These are phyloP conservation scores for Dichotomocladium elegans DNA, from an alignment of 371 early-diverging fungal genomes.

Conservation along the genomic window DNA sequence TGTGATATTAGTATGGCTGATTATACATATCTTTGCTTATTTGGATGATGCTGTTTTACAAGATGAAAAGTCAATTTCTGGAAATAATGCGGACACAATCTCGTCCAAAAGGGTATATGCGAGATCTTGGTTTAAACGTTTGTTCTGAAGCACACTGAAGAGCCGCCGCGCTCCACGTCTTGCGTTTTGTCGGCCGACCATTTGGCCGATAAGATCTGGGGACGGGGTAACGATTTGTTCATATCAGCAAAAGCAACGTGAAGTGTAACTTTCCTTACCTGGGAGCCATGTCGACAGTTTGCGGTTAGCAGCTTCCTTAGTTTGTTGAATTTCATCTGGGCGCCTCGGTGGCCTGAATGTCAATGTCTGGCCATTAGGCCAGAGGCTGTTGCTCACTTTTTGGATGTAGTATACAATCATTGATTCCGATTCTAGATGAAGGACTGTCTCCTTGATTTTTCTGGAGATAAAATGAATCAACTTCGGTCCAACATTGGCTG, in stretches of 20 bases:
- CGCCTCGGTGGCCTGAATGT: slow-evolving; percentile 37
- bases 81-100: slow-evolving; percentile 65
- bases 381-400: slow-evolving; percentile 37
- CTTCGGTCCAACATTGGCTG: neutral
- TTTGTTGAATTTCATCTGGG: slow-evolving; percentile 47
- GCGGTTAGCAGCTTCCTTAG: slow-evolving; percentile 59
- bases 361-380: slow-evolving; percentile 48
- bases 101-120: slow-evolving; percentile 74
- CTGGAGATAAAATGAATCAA: slow-evolving; percentile 11
- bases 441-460: slow-evolving; percentile 41
- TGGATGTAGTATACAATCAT: slow-evolving; percentile 41
- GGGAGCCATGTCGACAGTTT: slow-evolving; percentile 65
- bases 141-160: slow-evolving; percentile 73
- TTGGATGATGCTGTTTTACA: slow-evolving; percentile 5
- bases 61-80: slow-evolving; percentile 39
- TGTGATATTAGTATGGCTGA: too few relatives aligned
- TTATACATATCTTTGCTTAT: too few relatives aligned
- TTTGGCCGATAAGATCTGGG: slow-evolving; percentile 68
- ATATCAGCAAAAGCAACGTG: neutral
- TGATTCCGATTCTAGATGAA: slow-evolving; percentile 34
- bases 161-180: slow-evolving; percentile 71
- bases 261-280: slow-evolving; percentile 23
- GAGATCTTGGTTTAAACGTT: slow-evolving; percentile 73
- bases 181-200: slow-evolving; percentile 86
- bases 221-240: too few relatives aligned